Conservation (phyloP, 495 filamentous ascomycete species). For the Hypoxylon fuscum region DNA sequence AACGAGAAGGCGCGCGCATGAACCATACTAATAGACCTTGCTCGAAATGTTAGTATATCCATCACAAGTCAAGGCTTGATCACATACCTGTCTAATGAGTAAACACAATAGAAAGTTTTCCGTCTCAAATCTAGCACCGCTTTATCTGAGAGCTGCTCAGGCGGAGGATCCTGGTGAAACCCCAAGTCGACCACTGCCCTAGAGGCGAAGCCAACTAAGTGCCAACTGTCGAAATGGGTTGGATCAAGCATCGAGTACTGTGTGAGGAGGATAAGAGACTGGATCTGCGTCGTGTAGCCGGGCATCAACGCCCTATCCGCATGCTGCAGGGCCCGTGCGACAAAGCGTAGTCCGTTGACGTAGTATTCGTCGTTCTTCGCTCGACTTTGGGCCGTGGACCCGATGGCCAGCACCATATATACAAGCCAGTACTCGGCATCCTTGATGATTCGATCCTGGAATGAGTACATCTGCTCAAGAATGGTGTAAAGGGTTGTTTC, state of each 20-base stretch:
- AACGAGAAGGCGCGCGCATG: slow-evolving; percentile 87
- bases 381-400: slow-evolving; percentile 75
- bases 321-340: slow-evolving; percentile 74
- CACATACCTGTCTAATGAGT: slow-evolving; percentile 81
- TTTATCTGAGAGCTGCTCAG: slow-evolving; percentile 66
- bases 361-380: slow-evolving; percentile 70
- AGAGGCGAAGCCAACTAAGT: slow-evolving; percentile 85
- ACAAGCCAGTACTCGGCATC: slow-evolving; percentile 84
- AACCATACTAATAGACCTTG: slow-evolving; percentile 81
- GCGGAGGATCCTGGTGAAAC: slow-evolving; percentile 86
- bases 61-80: not conserved
- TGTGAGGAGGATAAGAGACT: slow-evolving; percentile 83
- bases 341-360: slow-evolving; percentile 69
- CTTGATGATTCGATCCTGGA: slow-evolving; percentile 67
- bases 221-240: slow-evolving; percentile 89
- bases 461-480: slow-evolving; percentile 78
- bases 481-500: slow-evolving; percentile 78
- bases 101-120: slow-evolving; percentile 85
- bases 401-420: slow-evolving; percentile 87
- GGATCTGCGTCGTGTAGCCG: slow-evolving; percentile 81
- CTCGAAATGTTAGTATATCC: slow-evolving; percentile 10
- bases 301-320: slow-evolving; percentile 84
- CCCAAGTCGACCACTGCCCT: slow-evolving; percentile 87
- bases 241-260: slow-evolving; percentile 90
- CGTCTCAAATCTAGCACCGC: slow-evolving; percentile 77